phyloP scores from a whole-genome alignment of 192 early-diverging fungal species.

The Backusella macrospora region DNA sequence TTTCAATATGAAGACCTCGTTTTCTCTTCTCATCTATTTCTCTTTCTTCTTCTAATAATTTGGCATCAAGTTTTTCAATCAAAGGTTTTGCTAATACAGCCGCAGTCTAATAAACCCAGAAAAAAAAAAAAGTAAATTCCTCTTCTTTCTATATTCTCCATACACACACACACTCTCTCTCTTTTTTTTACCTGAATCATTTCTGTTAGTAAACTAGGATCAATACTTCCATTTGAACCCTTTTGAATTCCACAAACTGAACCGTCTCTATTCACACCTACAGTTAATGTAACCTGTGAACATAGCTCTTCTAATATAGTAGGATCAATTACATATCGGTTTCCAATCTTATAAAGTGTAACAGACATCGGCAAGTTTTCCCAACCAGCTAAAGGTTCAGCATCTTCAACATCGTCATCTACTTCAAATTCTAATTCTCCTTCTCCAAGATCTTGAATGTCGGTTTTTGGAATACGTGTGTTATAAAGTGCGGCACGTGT shows the following conservation, averaged over 20 bases:
- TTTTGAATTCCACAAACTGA: conserved; percentile 91
- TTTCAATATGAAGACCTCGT: conserved; percentile 47
- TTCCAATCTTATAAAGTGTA: conserved; percentile 88
- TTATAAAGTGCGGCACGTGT: conserved; percentile 87
- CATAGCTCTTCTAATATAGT: conserved; percentile 89
- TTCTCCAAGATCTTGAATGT: conserved; percentile 78
- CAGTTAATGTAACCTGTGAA: conserved; percentile 75
- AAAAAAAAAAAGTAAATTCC: not conserved
- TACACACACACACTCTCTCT: not conserved
- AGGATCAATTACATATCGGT: conserved; percentile 84
- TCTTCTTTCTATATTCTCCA: not conserved
- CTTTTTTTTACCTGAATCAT: conserved; percentile 70
- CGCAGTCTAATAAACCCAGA: conserved; percentile 41
- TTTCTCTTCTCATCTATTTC: conserved; percentile 46
- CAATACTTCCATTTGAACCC: conserved; percentile 70
- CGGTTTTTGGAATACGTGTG: conserved; percentile 83
- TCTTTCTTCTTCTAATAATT: conserved; percentile 50
- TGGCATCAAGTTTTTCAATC: conserved; percentile 51
- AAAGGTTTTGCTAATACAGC: conserved; percentile 51
- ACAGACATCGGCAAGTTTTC: conserved; percentile 82
- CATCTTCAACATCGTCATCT: conserved; percentile 87
- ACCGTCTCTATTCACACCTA: conserved; percentile 80
- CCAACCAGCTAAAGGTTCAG: conserved; percentile 74
- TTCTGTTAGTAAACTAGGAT: conserved; percentile 75
- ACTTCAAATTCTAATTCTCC: conserved; percentile 90